These are phyloP conservation scores for Jatropha multifida DNA, from an alignment of 441 rosid genomes.

Conservation along the genomic window DNA sequence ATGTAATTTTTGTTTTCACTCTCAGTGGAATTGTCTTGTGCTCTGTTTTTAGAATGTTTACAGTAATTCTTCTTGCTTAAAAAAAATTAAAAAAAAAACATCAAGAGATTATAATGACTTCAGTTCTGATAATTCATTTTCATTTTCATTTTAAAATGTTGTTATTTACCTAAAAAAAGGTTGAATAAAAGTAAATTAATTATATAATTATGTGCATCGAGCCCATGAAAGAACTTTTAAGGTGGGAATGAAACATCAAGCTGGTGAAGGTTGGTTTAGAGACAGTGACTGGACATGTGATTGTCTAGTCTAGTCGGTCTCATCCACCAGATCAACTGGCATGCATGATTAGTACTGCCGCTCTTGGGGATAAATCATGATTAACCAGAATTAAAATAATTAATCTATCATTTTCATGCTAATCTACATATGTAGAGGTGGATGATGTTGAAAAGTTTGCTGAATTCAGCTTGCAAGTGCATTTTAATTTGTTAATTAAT, in stretches of 20 bases:
- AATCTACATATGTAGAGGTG: not conserved
- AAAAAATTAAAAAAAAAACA: no score
- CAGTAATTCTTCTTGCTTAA: no score
- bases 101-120: no score
- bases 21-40: no score
- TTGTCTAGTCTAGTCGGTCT: not conserved
- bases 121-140: no score
- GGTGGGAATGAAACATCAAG: slow-evolving; percentile 11
- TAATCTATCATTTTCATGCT: slow-evolving; percentile 2
- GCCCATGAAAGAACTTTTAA: slow-evolving; percentile 19
- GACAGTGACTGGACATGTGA: slow-evolving; percentile 24
- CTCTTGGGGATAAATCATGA: not conserved
- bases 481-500: not conserved
- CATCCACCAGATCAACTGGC: not conserved
- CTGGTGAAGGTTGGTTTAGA: slow-evolving; percentile 22
- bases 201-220: slow-evolving; percentile 19
- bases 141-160: no score
- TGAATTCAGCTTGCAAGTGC: slow-evolving; percentile 1
- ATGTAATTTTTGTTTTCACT: no score
- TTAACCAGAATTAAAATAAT: slow-evolving; percentile 1
- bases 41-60: no score
- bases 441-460: slow-evolving; percentile 14
- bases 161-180: not conserved
- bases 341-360: slow-evolving; percentile 20
- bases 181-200: not conserved